Conservation (phyloP, 78 protist species). For the Dictyostelium brefeldianum region DNA sequence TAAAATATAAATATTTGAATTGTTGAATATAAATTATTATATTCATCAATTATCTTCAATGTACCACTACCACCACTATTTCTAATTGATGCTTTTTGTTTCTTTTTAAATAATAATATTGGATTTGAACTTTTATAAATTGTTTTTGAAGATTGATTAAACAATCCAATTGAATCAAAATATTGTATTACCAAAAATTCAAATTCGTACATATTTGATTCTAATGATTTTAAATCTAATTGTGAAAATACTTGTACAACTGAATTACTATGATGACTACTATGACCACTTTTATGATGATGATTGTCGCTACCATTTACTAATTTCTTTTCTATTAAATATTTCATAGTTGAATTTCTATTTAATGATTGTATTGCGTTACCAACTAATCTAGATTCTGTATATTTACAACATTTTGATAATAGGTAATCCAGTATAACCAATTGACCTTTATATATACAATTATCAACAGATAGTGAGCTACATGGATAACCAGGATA, state of each 20-base stretch:
- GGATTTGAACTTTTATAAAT: not conserved
- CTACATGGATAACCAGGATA: not conserved
- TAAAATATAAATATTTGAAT: constrained; percentile 17
- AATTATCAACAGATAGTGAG: not conserved
- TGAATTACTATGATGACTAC: not conserved
- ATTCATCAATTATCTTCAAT: constrained; percentile 8
- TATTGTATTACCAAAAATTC: not conserved
- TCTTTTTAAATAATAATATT: constrained; percentile 13
- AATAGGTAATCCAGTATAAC: not conserved
- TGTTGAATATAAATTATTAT: not conserved
- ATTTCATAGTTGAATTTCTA: not conserved
- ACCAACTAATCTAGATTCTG: constrained; percentile 24
- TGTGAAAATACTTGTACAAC: constrained; percentile 5
- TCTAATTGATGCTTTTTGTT: not conserved
- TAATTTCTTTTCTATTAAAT: not conserved
- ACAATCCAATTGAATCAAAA: not conserved
- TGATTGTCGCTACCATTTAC: not conserved
- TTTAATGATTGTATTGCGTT: not conserved
- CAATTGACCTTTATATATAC: not conserved
- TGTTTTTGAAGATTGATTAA: not conserved
- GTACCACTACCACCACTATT: too few relatives aligned
- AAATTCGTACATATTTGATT: not conserved
- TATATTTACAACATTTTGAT: not conserved
- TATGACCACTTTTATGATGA: too few relatives aligned
- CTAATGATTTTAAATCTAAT: not conserved